A percentile compares a stretch with the other conserved stretches of the same genome.
phyloP scores from a whole-genome alignment of 2,329 filamentous ascomycete species.

The Aspergillus pseudoviridinutans region DNA sequence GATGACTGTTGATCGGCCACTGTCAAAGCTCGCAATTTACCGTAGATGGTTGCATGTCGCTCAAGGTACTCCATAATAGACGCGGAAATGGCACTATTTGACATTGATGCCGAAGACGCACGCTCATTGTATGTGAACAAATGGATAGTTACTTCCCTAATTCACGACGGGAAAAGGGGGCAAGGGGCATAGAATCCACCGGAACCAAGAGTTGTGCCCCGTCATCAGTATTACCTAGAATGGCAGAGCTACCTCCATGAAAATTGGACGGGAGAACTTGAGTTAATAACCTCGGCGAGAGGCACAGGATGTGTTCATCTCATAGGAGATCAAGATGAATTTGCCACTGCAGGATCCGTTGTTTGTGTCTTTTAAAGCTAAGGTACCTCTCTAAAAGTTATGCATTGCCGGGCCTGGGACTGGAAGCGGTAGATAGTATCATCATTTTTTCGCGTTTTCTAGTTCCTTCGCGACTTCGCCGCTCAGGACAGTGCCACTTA shows the following conservation, averaged over 20 bases:
- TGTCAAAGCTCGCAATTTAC: not conserved
- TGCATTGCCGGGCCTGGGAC: not conserved
- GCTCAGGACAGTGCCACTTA: not conserved
- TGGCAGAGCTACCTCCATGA: too few relatives aligned
- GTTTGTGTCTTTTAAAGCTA: not conserved
- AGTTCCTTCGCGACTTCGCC: not conserved
- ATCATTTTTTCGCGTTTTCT: not conserved
- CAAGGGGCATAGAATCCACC: not conserved
- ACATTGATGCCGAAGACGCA: not conserved
- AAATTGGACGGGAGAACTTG: too few relatives aligned
- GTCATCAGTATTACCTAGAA: too few relatives aligned
- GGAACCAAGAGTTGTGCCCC: too few relatives aligned
- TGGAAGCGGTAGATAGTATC: not conserved
- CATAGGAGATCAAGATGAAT: not conserved
- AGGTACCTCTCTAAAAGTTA: too few relatives aligned
- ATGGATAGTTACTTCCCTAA: not conserved
- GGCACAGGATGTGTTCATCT: too few relatives aligned
- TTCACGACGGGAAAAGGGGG: not conserved
- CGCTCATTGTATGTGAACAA: not conserved
- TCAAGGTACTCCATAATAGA: not conserved
- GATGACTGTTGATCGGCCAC: not conserved
- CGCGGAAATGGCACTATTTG: not conserved
- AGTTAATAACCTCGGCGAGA: too few relatives aligned
- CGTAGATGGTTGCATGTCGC: not conserved
- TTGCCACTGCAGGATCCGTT: not conserved